Percentiles rank a stretch among this genome's conserved stretches.
Evolutionary conservation across 2,329 filamentous ascomycete genomes (phyloP).

Genomic region (Didymellaceae sp.): DNA sequence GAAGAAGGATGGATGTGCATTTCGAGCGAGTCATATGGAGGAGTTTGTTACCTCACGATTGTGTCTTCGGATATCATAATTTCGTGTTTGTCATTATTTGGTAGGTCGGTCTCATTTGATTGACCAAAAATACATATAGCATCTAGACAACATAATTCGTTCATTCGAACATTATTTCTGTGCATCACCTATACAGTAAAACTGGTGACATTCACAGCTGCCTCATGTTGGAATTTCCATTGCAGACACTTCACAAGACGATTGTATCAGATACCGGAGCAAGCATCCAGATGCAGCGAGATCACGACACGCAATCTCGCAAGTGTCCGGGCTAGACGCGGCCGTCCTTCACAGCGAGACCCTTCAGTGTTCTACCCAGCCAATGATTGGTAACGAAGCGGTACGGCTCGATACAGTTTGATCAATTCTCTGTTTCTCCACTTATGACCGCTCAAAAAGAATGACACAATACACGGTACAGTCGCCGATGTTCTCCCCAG

Average conservation of each 20-base stretch:
- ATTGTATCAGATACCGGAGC: conserved; percentile 10
- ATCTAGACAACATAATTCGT: conserved; percentile 14
- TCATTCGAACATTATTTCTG: neutral
- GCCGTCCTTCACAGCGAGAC: conserved; percentile 2
- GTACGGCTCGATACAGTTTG: conserved; percentile 14
- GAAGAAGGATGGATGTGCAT: conserved; percentile 11
- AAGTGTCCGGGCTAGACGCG: conserved; percentile 7
- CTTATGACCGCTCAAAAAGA: neutral
- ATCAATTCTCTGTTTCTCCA: neutral
- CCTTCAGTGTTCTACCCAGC: conserved; percentile 2
- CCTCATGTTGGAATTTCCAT: neutral
- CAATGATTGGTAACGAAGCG: conserved; percentile 17
- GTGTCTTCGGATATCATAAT: conserved; percentile 8
- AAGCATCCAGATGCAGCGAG: conserved; percentile 8
- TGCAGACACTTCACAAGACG: neutral
- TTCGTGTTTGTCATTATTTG: conserved; percentile 10
- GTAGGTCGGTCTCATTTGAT: conserved; percentile 12
- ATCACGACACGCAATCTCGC: conserved; percentile 14
- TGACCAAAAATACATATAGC: conserved; percentile 6
- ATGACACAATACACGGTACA: too few species aligned
- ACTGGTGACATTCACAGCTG: neutral
- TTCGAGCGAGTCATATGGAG: conserved; percentile 11
- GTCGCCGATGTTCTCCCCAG: conserved; percentile 3
- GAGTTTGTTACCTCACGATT: conserved; percentile 2
- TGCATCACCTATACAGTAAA: neutral